Percentiles rank a stretch among this genome's conserved stretches.
phyloP scores from a whole-genome alignment of 331 rosid species.

The Telfairia occidentalis region DNA sequence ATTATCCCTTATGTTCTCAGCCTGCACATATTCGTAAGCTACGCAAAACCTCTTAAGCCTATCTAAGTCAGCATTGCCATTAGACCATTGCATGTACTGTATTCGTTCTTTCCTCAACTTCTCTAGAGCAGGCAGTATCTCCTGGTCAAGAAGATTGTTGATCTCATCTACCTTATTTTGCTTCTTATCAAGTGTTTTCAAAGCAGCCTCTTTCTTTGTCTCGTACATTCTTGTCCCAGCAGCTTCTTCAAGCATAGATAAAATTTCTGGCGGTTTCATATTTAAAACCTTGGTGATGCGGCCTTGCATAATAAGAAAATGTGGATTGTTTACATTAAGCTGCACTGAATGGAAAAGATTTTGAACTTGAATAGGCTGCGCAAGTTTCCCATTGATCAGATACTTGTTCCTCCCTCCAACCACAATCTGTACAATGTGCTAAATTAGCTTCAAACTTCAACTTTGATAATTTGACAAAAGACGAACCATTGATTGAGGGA shows the following conservation, averaged over 20 bases:
- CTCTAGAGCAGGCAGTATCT: slow-evolving; percentile 90
- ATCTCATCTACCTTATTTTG: slow-evolving; percentile 96
- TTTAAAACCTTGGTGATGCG: slow-evolving; percentile 94
- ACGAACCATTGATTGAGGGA: not conserved
- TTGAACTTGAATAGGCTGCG: slow-evolving; percentile 96
- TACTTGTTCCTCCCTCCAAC: slow-evolving; percentile 96
- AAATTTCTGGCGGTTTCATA: slow-evolving; percentile 92
- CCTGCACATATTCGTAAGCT: slow-evolving; percentile 70
- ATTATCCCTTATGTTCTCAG: slow-evolving; percentile 57
- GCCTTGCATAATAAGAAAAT: slow-evolving; percentile 98
- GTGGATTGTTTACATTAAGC: slow-evolving; percentile 93
- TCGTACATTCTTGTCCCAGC: slow-evolving; percentile 99
- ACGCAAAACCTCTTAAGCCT: slow-evolving; percentile 74
- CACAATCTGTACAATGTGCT: slow-evolving; percentile 55
- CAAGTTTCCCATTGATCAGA: slow-evolving; percentile 91
- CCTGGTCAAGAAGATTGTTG: slow-evolving; percentile 88
- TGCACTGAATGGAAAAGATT: slow-evolving; percentile 97
- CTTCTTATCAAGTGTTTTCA: slow-evolving; percentile 95
- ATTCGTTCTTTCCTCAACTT: slow-evolving; percentile 86
- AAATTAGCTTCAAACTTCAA: not conserved
- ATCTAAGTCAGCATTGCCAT: slow-evolving; percentile 94
- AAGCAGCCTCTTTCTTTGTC: slow-evolving; percentile 88
- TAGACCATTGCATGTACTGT: slow-evolving; percentile 97
- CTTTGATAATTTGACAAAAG: not conserved
- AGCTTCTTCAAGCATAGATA: slow-evolving; percentile 98